phyloP scores from a whole-genome alignment of 495 filamentous ascomycete genomes.

The Pyrenopolyporus hunteri region DNA sequence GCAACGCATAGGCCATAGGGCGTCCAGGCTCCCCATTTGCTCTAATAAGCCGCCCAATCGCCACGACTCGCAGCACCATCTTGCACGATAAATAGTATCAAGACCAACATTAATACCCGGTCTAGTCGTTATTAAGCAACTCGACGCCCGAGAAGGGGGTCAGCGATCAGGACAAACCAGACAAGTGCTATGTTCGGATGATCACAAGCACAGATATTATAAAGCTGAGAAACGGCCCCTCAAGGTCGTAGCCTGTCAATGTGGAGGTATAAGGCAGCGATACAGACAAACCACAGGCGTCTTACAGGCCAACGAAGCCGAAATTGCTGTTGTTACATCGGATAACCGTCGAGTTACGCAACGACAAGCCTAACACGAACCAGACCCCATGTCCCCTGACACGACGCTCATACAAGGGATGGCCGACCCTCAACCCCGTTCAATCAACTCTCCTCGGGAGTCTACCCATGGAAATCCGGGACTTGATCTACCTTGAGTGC shows the following conservation, averaged over 20 bases:
- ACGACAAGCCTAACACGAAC: background rate
- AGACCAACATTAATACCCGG: too few species aligned
- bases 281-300: background rate
- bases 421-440: conserved; percentile 4
- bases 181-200: too few species aligned
- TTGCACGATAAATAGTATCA: too few species aligned
- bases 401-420: background rate
- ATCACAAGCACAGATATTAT: background rate
- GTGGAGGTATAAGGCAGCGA: background rate
- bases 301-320: background rate
- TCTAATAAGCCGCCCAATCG: too few species aligned
- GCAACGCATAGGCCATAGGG: too few species aligned
- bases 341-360: background rate
- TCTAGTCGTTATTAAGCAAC: too few species aligned
- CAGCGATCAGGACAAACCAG: too few species aligned
- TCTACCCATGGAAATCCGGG: conserved; percentile 10
- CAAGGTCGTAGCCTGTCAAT: background rate
- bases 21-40: too few species aligned
- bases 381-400: background rate
- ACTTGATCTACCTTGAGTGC: conserved; percentile 8
- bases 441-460: conserved; percentile 1
- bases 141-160: too few species aligned
- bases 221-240: background rate
- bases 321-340: background rate
- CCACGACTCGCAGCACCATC: too few species aligned